Base-by-base conservation (phyloP, 23 red algal genomes). In the Gracilaria vermiculophylla region DNA sequence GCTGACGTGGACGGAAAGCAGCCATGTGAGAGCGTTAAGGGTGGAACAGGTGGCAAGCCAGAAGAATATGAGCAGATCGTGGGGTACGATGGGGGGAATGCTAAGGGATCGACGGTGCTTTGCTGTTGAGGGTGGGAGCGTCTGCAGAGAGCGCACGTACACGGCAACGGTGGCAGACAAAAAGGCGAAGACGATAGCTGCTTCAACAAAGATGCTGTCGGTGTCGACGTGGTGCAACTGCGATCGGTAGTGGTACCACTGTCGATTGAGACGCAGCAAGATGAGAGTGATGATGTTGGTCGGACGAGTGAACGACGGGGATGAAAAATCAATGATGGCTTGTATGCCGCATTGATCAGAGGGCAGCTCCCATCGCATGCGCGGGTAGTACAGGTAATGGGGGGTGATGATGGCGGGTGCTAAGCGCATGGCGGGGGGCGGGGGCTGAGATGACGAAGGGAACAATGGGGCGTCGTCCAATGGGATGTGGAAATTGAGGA, bases 241-340 rank as follows among this genome's bases (percentile, higher is more conserved):
- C 37, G 67, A 24, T 3, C 78, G 78, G 34, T 82, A 82, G 13
- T 8, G 51, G 17, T 64, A 64, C 78, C 78, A 82, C 36, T 82
- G 37, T 15, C 78, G 60, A 23, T 60, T 64, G 54, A 82, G 78
- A 37, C 21, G 54, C 27, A 82, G 36, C 40, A 82, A 33, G 31
- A 82, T 23, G 3, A 64, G 34, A 17, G 55, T 82, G 54, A 60
- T 47, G 36, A 60, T 48, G 78, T 51, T 64, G 53, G 54, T 60
- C 28, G 78, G 78, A 14, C 60, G 51, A 4, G 60, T 44, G 78
- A 82, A 64, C 0, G 27, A 4, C 36, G 78, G 78, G 17, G 56
- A 58, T 28, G 54, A 64, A 40, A 82, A 82, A 42, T 82, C 78
- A n/a, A 82, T 82, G 53, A 82, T 44, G 78, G 60, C 6, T 32